Conservation (phyloP, 108 stramenopile genomes). For the Thalassiosira profunda region DNA sequence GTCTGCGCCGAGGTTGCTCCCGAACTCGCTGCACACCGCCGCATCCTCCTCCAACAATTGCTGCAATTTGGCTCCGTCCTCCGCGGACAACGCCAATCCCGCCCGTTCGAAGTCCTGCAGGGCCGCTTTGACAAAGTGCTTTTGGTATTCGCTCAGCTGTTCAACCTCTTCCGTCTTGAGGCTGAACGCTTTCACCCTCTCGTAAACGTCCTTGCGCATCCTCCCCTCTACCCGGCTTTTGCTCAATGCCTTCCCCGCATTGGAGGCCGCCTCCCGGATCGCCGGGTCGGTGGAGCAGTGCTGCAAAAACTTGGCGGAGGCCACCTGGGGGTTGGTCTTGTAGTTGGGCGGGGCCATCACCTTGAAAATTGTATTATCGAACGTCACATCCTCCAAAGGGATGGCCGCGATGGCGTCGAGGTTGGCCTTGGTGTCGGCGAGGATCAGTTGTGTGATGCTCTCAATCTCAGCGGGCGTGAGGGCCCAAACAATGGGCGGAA, state of each 20-base stretch:
- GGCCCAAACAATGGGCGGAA: constrained; percentile 52
- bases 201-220: constrained; percentile 48
- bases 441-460: constrained; percentile 12
- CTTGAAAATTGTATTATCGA: constrained; percentile 43
- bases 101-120: constrained; percentile 47
- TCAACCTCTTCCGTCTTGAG: constrained; percentile 7
- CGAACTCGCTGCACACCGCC: constrained; percentile 28
- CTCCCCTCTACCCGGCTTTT: constrained; percentile 30
- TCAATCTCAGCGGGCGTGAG: constrained; percentile 39
- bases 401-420: constrained; percentile 42
- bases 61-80: constrained; percentile 27
- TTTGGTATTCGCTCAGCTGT: constrained; percentile 16
- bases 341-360: constrained; percentile 53
- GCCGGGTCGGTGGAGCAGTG: constrained; percentile 42
- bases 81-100: constrained; percentile 39
- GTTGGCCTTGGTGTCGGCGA: constrained; percentile 21
- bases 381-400: constrained; percentile 28
- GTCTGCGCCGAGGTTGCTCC: constrained; percentile 40
- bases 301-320: constrained; percentile 50
- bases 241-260: constrained; percentile 38
- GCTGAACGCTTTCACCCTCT: constrained; percentile 38
- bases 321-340: constrained; percentile 51
- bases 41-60: constrained; percentile 39
- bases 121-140: constrained; percentile 44
- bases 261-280: constrained; percentile 40